phyloP scores from a whole-genome alignment of 495 filamentous ascomycete species.

The Hypoxylon lienhwacheense region DNA sequence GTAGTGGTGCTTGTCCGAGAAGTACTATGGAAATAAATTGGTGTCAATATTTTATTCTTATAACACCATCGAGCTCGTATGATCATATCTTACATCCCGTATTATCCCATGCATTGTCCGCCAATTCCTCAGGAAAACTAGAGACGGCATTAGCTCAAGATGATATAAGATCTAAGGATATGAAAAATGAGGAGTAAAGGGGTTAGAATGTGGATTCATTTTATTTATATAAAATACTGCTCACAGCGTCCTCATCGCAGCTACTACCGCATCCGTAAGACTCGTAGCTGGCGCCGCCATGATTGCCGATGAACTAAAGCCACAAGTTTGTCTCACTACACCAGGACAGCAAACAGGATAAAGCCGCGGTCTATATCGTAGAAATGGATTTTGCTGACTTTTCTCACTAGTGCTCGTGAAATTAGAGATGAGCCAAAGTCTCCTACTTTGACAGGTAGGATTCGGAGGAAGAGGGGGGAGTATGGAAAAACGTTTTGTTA shows the following conservation, averaged over 20 bases:
- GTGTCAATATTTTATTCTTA: slow-evolving; percentile 10
- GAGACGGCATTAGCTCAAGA: slow-evolving; percentile 9
- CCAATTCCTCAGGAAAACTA: slow-evolving; percentile 86
- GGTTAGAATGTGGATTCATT: too few relatives aligned
- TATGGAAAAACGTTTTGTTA: slow-evolving; percentile 3
- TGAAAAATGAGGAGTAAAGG: background rate
- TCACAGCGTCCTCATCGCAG: slow-evolving; percentile 80
- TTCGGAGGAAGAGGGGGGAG: background rate
- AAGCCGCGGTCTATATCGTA: background rate
- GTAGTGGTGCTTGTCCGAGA: slow-evolving; percentile 31
- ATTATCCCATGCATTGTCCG: slow-evolving; percentile 92
- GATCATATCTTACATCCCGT: slow-evolving; percentile 70
- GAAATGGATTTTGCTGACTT: background rate
- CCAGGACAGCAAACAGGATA: background rate
- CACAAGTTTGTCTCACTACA: slow-evolving; percentile 4
- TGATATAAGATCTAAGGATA: slow-evolving; percentile 2
- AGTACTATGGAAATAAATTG: slow-evolving; percentile 35
- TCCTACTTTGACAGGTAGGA: background rate
- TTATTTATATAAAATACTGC: too few relatives aligned
- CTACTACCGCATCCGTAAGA: slow-evolving; percentile 78
- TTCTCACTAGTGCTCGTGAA: background rate
- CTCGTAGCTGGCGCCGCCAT: slow-evolving; percentile 41
- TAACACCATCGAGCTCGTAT: background rate
- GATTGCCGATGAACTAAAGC: slow-evolving; percentile 13
- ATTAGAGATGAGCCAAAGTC: background rate